Percentiles rank a stretch among this genome's conserved stretches.
phyloP scores from a whole-genome alignment of 129 eudicot genomes.

The Escallonia rubra region DNA sequence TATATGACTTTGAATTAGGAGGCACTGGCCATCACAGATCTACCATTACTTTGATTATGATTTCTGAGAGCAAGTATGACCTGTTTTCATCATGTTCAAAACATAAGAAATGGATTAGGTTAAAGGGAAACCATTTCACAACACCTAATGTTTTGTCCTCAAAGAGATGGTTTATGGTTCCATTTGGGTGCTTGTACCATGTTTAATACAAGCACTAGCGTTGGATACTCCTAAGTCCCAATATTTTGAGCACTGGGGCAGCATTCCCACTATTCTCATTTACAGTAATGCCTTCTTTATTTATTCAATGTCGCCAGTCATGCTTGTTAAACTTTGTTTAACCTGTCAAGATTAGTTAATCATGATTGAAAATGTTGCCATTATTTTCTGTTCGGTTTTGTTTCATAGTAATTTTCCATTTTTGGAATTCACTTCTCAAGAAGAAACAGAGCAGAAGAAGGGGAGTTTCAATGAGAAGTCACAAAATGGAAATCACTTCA shows the following conservation, averaged over 20 bases:
- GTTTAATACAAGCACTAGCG: not conserved
- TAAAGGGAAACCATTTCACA: not conserved
- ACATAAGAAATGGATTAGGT: not conserved
- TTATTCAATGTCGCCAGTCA: not conserved
- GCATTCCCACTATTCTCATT: not conserved
- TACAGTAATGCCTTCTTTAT: not conserved
- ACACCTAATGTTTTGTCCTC: not conserved
- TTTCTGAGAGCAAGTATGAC: not conserved
- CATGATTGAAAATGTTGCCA: no score
- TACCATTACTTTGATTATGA: not conserved
- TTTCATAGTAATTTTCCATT: no score
- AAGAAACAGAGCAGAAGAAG: no score
- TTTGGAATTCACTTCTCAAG: no score
- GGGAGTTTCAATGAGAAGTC: no score
- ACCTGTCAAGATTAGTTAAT: no score
- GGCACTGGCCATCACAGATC: not conserved
- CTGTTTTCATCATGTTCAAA: not conserved
- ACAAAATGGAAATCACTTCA: no score
- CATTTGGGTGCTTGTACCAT: not conserved
- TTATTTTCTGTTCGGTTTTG: no score
- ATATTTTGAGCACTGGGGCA: conserved; percentile 4
- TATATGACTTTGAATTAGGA: not conserved
- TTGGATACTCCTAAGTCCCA: conserved; percentile 8
- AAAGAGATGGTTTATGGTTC: not conserved
- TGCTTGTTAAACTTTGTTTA: no score